Conservation (phyloP, 2,329 filamentous ascomycete genomes). For the Verticillium zaregamsianum region DNA sequence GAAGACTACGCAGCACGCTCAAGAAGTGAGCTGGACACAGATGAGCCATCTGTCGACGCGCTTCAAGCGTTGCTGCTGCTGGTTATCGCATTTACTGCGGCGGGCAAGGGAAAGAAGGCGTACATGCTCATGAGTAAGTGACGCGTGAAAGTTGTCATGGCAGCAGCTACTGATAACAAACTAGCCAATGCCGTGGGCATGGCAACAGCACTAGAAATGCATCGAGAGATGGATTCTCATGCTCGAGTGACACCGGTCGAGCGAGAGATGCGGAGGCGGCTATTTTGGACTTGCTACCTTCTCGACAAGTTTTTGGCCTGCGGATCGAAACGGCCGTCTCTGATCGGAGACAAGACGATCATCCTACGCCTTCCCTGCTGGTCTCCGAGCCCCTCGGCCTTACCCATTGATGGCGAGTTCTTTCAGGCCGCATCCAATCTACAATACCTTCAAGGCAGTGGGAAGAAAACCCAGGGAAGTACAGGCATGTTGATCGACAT, state of each 20-base stretch:
- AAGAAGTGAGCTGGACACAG: slow-evolving; percentile 67
- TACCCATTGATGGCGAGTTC: slow-evolving; percentile 71
- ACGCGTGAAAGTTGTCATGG: not conserved
- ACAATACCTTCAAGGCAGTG: slow-evolving; percentile 64
- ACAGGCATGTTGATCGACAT: slow-evolving; percentile 83
- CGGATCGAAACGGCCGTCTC: slow-evolving; percentile 76
- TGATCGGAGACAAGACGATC: slow-evolving; percentile 74
- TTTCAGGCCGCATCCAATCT: slow-evolving; percentile 77
- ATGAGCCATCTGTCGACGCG: slow-evolving; percentile 75
- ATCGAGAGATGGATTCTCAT: slow-evolving; percentile 67
- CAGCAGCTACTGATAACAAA: slow-evolving; percentile 7
- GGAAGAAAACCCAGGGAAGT: slow-evolving; percentile 69
- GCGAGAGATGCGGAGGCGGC: slow-evolving; percentile 69
- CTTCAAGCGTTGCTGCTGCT: slow-evolving; percentile 74
- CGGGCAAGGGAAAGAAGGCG: slow-evolving; percentile 76
- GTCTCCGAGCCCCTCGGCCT: slow-evolving; percentile 56
- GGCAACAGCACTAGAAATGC: slow-evolving; percentile 76
- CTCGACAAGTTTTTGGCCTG: slow-evolving; percentile 81
- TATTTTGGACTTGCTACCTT: slow-evolving; percentile 87
- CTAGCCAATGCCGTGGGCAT: slow-evolving; percentile 74
- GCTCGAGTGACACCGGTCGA: slow-evolving; percentile 62
- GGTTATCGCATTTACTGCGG: slow-evolving; percentile 69
- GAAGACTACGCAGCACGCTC: slow-evolving; percentile 71
- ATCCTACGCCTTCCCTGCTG: slow-evolving; percentile 72
- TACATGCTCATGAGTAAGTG: slow-evolving; percentile 77